These are phyloP conservation scores for Hygrophorus pudorinus DNA, from an alignment of 768 basidiomycete genomes.

Conservation along the genomic window DNA sequence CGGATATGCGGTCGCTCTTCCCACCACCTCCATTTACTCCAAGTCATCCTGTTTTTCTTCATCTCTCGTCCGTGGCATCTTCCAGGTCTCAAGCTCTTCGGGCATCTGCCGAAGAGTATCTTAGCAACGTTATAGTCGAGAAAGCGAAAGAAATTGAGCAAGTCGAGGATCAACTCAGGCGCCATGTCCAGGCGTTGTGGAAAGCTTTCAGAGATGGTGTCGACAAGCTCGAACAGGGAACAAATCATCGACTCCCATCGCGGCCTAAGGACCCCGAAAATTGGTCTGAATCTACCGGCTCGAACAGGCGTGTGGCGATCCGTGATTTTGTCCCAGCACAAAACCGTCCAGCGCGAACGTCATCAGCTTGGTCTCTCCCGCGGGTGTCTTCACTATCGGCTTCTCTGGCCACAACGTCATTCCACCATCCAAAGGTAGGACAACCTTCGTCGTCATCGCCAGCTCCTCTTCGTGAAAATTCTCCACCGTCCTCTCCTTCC, in stretches of 20 bases:
- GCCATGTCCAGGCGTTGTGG: slow-evolving; percentile 58
- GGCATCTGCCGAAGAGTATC: slow-evolving; percentile 45
- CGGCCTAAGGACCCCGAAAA: slow-evolving; percentile 13
- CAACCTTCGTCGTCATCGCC: slow-evolving; percentile 11
- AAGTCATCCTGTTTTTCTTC: slow-evolving; percentile 59
- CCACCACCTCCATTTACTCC: slow-evolving; percentile 71
- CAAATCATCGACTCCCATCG: slow-evolving; percentile 10
- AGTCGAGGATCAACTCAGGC: slow-evolving; percentile 42
- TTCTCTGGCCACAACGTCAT: slow-evolving; percentile 51
- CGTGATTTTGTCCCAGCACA: slow-evolving; percentile 47
- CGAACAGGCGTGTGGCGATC: slow-evolving; percentile 26
- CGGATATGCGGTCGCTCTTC: slow-evolving; percentile 50
- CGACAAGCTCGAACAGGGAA: slow-evolving; percentile 31
- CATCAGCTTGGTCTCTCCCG: slow-evolving; percentile 27
- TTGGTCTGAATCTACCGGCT: slow-evolving; percentile 17
- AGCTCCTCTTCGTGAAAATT: slow-evolving; percentile 6
- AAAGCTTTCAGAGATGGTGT: slow-evolving; percentile 41
- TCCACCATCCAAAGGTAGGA: slow-evolving; percentile 40
- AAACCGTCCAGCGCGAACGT: slow-evolving; percentile 27
- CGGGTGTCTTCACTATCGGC: slow-evolving; percentile 57
- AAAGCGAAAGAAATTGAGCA: slow-evolving; percentile 48
- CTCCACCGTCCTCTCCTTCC: slow-evolving; percentile 4
- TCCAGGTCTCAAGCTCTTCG: slow-evolving; percentile 46
- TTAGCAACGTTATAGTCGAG: slow-evolving; percentile 39
- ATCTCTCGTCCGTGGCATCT: slow-evolving; percentile 50